Conservation (phyloP, 1,284 basidiomycete species). For the Polyporus tsugae region DNA sequence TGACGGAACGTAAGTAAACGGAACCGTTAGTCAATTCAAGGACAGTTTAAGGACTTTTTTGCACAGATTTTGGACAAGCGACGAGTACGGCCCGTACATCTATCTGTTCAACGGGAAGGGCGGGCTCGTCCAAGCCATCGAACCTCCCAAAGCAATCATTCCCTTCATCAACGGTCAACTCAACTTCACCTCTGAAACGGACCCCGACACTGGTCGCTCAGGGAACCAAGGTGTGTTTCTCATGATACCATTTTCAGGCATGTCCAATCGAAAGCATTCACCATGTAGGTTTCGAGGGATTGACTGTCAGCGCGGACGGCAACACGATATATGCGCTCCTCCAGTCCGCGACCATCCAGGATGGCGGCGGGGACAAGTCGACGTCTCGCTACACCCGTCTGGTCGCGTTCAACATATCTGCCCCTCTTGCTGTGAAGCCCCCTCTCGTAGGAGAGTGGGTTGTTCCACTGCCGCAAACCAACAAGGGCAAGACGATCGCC, state of each 20-base stretch:
- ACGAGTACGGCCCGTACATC: conserved; percentile 79
- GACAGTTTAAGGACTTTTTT: not conserved
- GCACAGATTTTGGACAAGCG: conserved; percentile 66
- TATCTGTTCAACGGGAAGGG: conserved; percentile 60
- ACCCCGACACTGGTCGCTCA: conserved; percentile 59
- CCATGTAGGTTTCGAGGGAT: conserved; percentile 64
- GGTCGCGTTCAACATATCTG: conserved; percentile 61
- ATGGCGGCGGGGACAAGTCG: conserved; percentile 58
- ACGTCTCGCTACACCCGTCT: conserved; percentile 63
- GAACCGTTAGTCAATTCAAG: not conserved
- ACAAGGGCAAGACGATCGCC: conserved; percentile 59
- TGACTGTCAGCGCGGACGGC: conserved; percentile 61
- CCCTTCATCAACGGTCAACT: conserved; percentile 56
- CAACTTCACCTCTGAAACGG: conserved; percentile 61
- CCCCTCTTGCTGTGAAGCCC: conserved; percentile 40
- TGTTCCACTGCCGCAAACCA: conserved; percentile 64
- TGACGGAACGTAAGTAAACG: conserved; percentile 60
- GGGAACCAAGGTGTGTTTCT: conserved; percentile 53
- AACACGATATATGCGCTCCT: conserved; percentile 66
- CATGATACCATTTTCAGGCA: not conserved
- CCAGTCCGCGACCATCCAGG: conserved; percentile 71
- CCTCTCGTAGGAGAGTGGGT: conserved; percentile 65
- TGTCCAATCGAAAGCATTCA: no score
- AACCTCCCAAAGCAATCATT: conserved; percentile 65
- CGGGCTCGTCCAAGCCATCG: conserved; percentile 62